Conservation (phyloP, 169 alveolate species). For the Cyclospora cayetanensis region DNA sequence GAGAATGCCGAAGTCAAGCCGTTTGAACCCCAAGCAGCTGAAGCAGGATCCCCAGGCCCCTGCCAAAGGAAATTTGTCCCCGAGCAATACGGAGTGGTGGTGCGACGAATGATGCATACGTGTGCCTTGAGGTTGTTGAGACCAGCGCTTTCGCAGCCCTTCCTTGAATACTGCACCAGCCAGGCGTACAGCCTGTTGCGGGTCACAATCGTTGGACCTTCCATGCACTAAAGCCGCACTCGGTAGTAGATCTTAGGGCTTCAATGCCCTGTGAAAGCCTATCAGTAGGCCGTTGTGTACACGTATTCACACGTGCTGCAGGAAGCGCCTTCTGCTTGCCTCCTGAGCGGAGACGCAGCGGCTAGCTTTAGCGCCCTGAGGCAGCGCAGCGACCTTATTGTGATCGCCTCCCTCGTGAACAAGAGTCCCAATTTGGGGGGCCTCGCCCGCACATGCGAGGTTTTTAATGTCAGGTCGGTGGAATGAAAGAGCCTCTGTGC, state of each 20-base stretch:
- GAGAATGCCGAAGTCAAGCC: no score
- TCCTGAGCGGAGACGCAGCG: not conserved
- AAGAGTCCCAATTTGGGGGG: constrained; percentile 94
- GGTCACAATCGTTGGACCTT: no score
- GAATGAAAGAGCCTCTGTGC: not conserved
- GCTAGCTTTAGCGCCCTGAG: not conserved
- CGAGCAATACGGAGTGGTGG: not conserved
- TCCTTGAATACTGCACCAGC: no score
- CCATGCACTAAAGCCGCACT: no score
- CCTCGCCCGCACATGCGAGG: constrained; percentile 91
- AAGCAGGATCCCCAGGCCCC: not conserved
- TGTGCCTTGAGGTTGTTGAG: no score
- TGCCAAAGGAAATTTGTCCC: constrained; percentile 60
- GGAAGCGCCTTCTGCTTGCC: not conserved
- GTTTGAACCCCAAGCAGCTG: not conserved
- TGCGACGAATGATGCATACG: no score
- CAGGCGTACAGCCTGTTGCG: not conserved
- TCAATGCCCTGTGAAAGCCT: no score
- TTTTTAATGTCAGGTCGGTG: constrained; percentile 81
- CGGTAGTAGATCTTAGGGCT: no score
- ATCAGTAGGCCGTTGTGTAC: no score
- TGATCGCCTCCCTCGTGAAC: constrained; percentile 89
- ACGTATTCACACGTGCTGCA: no score
- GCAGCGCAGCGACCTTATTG: constrained; percentile 82
- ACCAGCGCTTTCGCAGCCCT: no score